Evolutionary conservation across 208 protist species (phyloP).

Genomic region (Histomonas meleagridis): DNA sequence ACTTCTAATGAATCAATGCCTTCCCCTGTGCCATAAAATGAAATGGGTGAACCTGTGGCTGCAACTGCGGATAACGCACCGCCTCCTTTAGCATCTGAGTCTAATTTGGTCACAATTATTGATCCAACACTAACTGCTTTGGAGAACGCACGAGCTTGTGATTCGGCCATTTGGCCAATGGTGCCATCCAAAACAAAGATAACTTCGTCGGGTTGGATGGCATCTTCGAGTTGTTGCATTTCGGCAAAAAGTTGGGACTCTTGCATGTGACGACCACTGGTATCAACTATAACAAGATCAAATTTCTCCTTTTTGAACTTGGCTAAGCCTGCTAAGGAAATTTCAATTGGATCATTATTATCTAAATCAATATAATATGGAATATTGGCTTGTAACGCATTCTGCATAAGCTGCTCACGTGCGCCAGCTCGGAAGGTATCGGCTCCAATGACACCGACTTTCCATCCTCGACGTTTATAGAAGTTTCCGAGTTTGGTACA

Average conservation of each 20-base stretch:
- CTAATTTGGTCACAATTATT: constrained; percentile 97
- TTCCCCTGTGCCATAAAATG: constrained; percentile 91
- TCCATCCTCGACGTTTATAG: constrained; percentile 67
- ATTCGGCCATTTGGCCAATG: constrained; percentile 81
- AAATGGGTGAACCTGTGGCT: constrained; percentile 84
- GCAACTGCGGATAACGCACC: constrained; percentile 73
- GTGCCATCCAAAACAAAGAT: constrained; percentile 90
- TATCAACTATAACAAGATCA: constrained; percentile 98
- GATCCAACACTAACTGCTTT: constrained; percentile 74
- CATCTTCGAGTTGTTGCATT: constrained; percentile 73
- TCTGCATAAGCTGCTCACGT: constrained; percentile 68
- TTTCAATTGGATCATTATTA: constrained; percentile 82
- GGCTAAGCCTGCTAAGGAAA: constrained; percentile 65
- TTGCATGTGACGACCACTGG: constrained; percentile 91
- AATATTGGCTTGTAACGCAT: constrained; percentile 90
- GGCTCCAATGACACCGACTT: constrained; percentile 83
- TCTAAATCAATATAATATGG: constrained; percentile 81
- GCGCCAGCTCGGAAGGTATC: constrained; percentile 86
- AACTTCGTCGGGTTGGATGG: constrained; percentile 73
- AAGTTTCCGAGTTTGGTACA: constrained; percentile 87
- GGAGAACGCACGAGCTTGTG: constrained; percentile 65
- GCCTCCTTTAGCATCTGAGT: constrained; percentile 93
- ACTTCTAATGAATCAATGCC: constrained; percentile 85
- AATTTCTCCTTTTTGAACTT: constrained; percentile 56
- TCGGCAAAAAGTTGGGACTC: constrained; percentile 90